phyloP scores from a whole-genome alignment of 2,329 filamentous ascomycete genomes.

The Monosporascus sp. region DNA sequence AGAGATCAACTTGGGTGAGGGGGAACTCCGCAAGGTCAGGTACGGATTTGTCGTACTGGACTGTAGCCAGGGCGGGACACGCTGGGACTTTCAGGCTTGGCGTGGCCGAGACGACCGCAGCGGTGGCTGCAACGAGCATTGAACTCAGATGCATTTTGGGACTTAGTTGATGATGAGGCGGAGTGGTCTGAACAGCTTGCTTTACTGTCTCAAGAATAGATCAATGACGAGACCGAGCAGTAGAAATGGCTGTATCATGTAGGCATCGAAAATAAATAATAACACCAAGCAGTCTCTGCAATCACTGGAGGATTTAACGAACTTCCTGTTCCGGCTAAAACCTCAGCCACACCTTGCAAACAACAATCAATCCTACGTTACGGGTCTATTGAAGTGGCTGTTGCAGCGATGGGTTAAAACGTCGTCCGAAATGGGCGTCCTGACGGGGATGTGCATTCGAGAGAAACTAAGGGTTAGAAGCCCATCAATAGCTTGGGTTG shows the following conservation, averaged over 20 bases:
- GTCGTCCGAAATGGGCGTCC: too few relatives aligned
- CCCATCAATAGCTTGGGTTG: too few relatives aligned
- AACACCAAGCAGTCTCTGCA: too few relatives aligned
- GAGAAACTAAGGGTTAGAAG: too few relatives aligned
- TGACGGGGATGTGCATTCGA: too few relatives aligned
- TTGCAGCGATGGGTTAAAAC: not conserved
- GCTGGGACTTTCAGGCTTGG: slow-evolving; percentile 32
- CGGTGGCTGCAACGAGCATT: not conserved
- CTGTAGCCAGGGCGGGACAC: slow-evolving; percentile 31
- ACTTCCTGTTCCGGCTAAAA: not conserved
- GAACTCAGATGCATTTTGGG: not conserved
- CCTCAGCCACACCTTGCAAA: not conserved
- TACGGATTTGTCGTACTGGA: slow-evolving; percentile 36
- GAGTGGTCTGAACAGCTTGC: too few relatives aligned
- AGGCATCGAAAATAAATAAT: too few relatives aligned
- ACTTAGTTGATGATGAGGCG: not conserved
- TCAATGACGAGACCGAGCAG: too few relatives aligned
- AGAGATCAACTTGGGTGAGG: slow-evolving; percentile 39
- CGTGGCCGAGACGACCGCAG: slow-evolving; percentile 1
- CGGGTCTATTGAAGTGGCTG: not conserved
- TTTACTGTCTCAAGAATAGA: not conserved
- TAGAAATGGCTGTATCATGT: too few relatives aligned
- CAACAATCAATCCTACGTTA: not conserved
- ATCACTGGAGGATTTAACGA: too few relatives aligned
- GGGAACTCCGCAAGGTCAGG: slow-evolving; percentile 37